phyloP scores from a whole-genome alignment of 371 early-diverging fungal species.

The Saksenaea vasiformis region DNA sequence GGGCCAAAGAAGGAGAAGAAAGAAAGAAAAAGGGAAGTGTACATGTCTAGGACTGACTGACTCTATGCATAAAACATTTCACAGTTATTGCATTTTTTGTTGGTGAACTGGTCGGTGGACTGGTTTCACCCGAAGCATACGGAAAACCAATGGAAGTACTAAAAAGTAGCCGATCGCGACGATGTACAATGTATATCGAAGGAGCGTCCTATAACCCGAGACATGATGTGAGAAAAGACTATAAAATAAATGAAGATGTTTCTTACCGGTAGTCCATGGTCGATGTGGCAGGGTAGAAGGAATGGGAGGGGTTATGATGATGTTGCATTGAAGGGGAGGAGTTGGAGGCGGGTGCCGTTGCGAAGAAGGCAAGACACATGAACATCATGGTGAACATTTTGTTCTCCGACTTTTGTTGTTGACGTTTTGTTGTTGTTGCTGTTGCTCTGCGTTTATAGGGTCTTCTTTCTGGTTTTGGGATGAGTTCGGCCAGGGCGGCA shows the following conservation, averaged over 20 bases:
- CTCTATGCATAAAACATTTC: neutral
- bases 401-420: constrained; percentile 5
- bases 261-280: neutral
- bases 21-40: neutral
- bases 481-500: constrained; percentile 30
- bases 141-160: neutral
- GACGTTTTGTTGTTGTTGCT: neutral
- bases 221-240: neutral
- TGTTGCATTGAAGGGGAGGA: neutral
- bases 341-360: neutral
- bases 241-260: neutral
- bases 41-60: neutral
- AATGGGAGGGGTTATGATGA: neutral
- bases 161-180: neutral
- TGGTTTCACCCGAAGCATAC: neutral
- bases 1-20: neutral
- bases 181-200: neutral
- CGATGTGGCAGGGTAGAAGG: neutral
- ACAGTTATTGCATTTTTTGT: neutral
- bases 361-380: constrained; percentile 14
- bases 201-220: neutral
- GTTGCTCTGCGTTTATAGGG: constrained; percentile 22
- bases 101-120: neutral
- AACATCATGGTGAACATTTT: constrained; percentile 16
- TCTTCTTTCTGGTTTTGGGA: constrained; percentile 30